Percentiles rank a stretch among this genome's conserved stretches.
These are phyloP conservation scores for Phaffomyces opuntiae DNA, from an alignment of 805 yeast species.

Conservation along the genomic window DNA sequence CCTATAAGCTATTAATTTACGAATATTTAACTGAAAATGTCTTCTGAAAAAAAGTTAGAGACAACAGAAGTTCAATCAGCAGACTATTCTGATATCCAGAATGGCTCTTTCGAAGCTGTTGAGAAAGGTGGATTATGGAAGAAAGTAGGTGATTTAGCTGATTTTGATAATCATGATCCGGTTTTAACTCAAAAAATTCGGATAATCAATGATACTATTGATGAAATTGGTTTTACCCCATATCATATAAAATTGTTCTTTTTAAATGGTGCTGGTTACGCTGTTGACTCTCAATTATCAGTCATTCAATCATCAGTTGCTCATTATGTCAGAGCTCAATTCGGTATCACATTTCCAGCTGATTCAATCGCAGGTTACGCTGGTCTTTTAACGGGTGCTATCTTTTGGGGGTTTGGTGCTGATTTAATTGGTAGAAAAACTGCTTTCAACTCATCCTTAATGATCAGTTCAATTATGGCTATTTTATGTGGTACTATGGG, in stretches of 20 bases:
- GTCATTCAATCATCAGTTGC: slow-evolving; percentile 39
- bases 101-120: not conserved
- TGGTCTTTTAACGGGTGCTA: slow-evolving; percentile 42
- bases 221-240: slow-evolving; percentile 56
- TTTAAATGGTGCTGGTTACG: slow-evolving; percentile 45
- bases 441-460: slow-evolving; percentile 40
- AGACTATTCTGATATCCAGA: too few relatives aligned
- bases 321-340: slow-evolving; percentile 39
- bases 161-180: slow-evolving; percentile 22
- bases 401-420: slow-evolving; percentile 46
- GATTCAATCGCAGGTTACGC: slow-evolving; percentile 38
- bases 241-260: slow-evolving; percentile 38
- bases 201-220: slow-evolving; percentile 44
- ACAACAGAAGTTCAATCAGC: too few relatives aligned
- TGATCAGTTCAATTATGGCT: slow-evolving; percentile 38
- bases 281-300: slow-evolving; percentile 43
- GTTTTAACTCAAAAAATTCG: slow-evolving; percentile 27
- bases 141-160: slow-evolving; percentile 13
- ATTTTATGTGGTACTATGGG: slow-evolving; percentile 43
- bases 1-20: too few relatives aligned
- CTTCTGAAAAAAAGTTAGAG: too few relatives aligned
- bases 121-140: slow-evolving; percentile 4
- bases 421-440: slow-evolving; percentile 44
- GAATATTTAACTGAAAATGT: too few relatives aligned
- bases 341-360: slow-evolving; percentile 33